Base-by-base conservation (phyloP, 352 stramenopile species). In the Phytophthora idaei region DNA sequence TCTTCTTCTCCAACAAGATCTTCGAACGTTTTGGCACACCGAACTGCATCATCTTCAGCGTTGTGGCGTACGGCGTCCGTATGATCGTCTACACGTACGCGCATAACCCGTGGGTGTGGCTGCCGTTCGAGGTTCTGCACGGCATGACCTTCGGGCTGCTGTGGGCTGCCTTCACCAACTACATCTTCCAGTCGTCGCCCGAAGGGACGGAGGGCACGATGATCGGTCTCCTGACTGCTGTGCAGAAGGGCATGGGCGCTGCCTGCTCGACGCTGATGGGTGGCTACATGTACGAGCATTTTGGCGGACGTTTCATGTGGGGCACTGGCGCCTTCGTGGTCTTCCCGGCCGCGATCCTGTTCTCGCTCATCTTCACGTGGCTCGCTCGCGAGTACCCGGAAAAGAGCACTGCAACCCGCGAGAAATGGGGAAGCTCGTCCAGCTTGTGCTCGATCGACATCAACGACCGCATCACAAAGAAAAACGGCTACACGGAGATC, bases 131-230 rank as follows among this genome's bases (percentile, higher is more conserved):
- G 57, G 60, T 67, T 14, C 71, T 91, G 65, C 85, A 93, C 57
- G 85, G 85, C 29, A 72, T 87, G 64, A 92, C 85, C 28, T 93
- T 85, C 57, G 83, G 83, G 2, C 57, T 93, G 29, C 71, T 87
- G 17, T 93, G 85, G 85, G 85, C 85, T 14, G 81, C 83, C 28
- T 87, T 87, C 70, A 91, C 85, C 57, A 88, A 93, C 69, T 93
- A 93, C 70, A 68, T 91, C 1, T 93, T 90, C 65, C 68, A 82
- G 54, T 78, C 81, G 15, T 85, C 85, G 5, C 77, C 82, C 5
- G 64, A 71, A 36, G 81, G 85, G 21, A 91, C 81, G 2, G 72
- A 93, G 67, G 82, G 82, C 34, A 90, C 80, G 28, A 90, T 91
- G 82, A 91, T 93, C 51, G 82, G 82, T 0, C 39, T 90, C 28